These are phyloP conservation scores for Clonostachys rosea DNA, from an alignment of 2,329 filamentous ascomycete species.

Conservation along the genomic window DNA sequence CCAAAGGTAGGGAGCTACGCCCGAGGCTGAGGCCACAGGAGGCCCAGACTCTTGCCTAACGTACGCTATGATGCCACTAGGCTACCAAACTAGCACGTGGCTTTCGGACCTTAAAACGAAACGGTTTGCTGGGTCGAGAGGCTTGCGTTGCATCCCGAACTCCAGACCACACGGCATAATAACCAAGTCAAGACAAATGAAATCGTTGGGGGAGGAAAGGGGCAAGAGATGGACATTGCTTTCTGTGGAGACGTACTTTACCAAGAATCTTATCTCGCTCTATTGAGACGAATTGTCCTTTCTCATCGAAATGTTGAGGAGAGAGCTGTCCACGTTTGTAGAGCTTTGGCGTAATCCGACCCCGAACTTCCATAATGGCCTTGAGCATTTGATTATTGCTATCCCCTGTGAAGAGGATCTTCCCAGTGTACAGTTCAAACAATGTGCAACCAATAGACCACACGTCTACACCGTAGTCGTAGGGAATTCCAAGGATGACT, in stretches of 20 bases:
- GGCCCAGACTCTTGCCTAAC: too few relatives aligned
- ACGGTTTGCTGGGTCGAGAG: too few relatives aligned
- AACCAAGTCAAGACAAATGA: too few relatives aligned
- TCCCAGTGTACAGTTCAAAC: constrained; percentile 95
- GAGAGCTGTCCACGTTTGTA: constrained; percentile 78
- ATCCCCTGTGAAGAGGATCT: constrained; percentile 90
- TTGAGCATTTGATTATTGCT: constrained; percentile 99
- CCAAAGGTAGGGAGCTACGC: too few relatives aligned
- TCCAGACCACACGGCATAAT: too few relatives aligned
- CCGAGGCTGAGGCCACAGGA: too few relatives aligned
- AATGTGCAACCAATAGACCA: constrained; percentile 98
- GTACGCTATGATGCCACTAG: too few relatives aligned
- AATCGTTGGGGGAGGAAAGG: too few relatives aligned
- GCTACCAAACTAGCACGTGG: too few relatives aligned
- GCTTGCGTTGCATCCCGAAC: too few relatives aligned
- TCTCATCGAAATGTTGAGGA: constrained; percentile 76
- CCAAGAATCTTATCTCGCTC: constrained; percentile 85
- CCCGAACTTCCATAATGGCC: constrained; percentile 92
- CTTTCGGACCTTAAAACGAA: too few relatives aligned
- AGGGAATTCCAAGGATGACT: constrained; percentile 94
- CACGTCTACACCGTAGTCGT: constrained; percentile 91
- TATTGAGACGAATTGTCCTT: constrained; percentile 77
- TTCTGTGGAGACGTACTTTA: constrained; percentile 50
- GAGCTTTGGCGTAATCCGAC: constrained; percentile 85
- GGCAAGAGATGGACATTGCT: too few relatives aligned